These are phyloP conservation scores for Fusarium anthophilum DNA, from an alignment of 2,329 filamentous ascomycete species.

Conservation along the genomic window DNA sequence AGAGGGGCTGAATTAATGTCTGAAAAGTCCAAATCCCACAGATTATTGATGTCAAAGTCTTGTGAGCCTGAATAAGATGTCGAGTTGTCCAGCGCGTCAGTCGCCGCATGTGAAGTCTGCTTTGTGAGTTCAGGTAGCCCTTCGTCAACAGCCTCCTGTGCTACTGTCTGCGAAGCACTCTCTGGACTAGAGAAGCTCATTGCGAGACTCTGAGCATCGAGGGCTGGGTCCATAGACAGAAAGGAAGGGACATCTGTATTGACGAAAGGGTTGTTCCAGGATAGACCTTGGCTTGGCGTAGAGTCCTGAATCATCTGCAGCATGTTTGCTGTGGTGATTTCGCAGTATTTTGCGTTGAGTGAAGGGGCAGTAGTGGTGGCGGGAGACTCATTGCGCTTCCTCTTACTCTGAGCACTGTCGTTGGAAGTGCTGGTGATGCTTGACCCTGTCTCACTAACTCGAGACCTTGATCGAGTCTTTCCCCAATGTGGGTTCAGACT, in stretches of 20 bases:
- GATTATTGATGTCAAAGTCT: background rate
- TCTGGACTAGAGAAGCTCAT: background rate
- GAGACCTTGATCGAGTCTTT: background rate
- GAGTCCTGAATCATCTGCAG: background rate
- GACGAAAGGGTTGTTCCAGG: background rate
- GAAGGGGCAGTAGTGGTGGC: background rate
- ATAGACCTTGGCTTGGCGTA: accelerated
- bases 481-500: background rate
- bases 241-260: background rate
- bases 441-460: background rate
- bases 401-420: background rate
- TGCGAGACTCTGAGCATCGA: background rate
- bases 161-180: background rate
- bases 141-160: background rate
- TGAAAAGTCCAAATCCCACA: background rate
- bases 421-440: background rate
- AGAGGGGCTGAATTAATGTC: background rate
- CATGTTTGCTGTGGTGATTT: background rate
- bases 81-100: background rate
- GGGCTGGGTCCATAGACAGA: background rate
- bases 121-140: background rate
- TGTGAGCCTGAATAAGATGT: background rate
- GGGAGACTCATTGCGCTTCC: background rate
- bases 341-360: background rate
- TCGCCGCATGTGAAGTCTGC: accelerated